These are phyloP conservation scores for Paraphaeosphaeria minitans DNA, from an alignment of 2,329 filamentous ascomycete species.

Conservation along the genomic window DNA sequence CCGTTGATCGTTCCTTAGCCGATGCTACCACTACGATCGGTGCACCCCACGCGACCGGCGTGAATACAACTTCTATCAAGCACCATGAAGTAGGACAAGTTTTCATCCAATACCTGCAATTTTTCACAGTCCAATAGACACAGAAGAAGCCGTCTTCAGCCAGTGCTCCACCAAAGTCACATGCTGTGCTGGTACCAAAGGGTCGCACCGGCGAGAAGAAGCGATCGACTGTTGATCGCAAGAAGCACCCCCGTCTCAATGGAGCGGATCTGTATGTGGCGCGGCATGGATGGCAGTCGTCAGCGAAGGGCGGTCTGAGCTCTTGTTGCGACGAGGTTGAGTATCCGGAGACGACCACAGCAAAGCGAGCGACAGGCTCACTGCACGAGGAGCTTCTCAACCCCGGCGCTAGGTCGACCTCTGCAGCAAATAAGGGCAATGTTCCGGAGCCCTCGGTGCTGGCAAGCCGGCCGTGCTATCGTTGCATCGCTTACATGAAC, in stretches of 20 bases:
- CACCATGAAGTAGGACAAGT: constrained; percentile 4
- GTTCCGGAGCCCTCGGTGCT: constrained; percentile 32
- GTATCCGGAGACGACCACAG: not conserved
- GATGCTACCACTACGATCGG: not conserved
- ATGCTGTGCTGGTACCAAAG: constrained; percentile 35
- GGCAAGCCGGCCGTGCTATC: constrained; percentile 58
- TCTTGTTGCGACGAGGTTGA: constrained; percentile 7
- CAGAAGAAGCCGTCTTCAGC: not conserved
- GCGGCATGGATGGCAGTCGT: constrained; percentile 43
- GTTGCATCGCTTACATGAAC: constrained; percentile 59
- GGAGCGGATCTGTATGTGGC: constrained; percentile 60
- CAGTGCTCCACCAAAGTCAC: constrained; percentile 7
- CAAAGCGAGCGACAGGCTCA: constrained; percentile 35
- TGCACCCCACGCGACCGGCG: not conserved
- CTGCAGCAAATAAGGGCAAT: not conserved
- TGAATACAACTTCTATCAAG: not conserved
- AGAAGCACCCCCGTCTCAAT: constrained; percentile 53
- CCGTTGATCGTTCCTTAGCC: not conserved
- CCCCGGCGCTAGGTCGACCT: not conserved
- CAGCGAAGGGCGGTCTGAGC: not conserved
- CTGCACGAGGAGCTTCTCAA: constrained; percentile 56
- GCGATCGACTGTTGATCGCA: constrained; percentile 45
- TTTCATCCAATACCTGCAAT: not conserved
- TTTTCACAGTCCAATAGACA: not conserved
- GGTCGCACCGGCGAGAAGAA: constrained; percentile 28